Evolutionary conservation across 345 rosid species (phyloP).

Genomic region (Excoecaria cochinchinensis): DNA sequence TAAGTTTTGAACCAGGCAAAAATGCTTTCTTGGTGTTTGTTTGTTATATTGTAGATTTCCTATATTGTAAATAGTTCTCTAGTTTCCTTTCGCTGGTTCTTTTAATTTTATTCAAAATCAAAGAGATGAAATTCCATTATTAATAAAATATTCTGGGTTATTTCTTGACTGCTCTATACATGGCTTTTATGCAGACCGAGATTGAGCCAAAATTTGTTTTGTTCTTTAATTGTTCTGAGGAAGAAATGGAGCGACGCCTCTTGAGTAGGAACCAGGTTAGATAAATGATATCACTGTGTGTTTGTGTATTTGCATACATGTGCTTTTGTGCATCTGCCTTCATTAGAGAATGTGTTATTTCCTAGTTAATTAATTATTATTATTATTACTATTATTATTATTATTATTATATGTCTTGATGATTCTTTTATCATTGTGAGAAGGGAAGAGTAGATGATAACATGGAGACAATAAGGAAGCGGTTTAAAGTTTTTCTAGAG

Average conservation of each 20-base stretch:
- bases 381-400: not conserved
- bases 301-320: not conserved
- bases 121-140: not conserved
- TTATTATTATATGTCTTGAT: not conserved
- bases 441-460: slow-evolving; percentile 34
- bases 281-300: not conserved
- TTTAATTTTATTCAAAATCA: not conserved
- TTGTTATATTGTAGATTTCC: not conserved
- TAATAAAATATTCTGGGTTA: not conserved
- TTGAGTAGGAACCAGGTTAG: slow-evolving; percentile 26
- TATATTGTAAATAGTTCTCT: not conserved
- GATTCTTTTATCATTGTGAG: not conserved
- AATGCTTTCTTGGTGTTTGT: not conserved
- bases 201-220: slow-evolving; percentile 50
- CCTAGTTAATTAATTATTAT: not conserved
- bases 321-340: not conserved
- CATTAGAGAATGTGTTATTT: no score
- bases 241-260: slow-evolving; percentile 36
- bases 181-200: slow-evolving; percentile 37
- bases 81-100: not conserved
- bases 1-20: not conserved
- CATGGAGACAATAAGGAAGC: slow-evolving; percentile 33
- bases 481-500: slow-evolving; percentile 29
- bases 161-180: not conserved
- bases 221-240: slow-evolving; percentile 51